phyloP scores from a whole-genome alignment of 2,329 filamentous ascomycete species.

The Phaeosphaeria sp. region DNA sequence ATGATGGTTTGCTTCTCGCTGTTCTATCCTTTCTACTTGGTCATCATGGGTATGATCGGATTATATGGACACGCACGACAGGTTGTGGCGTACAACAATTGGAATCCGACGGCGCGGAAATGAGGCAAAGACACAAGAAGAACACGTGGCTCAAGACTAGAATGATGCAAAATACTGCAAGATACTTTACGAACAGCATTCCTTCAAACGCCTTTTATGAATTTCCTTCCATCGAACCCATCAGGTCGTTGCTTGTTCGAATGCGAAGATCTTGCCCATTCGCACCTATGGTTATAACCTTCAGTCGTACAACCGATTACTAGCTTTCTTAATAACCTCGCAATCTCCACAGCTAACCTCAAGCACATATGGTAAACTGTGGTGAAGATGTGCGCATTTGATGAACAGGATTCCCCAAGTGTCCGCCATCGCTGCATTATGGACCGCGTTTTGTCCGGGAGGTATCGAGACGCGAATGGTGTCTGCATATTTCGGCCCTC shows the following conservation, averaged over 20 bases:
- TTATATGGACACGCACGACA: constrained; percentile 53
- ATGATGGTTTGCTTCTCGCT: constrained; percentile 49
- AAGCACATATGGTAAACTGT: background rate
- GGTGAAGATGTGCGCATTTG: background rate
- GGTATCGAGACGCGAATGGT: background rate
- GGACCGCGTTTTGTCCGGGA: background rate
- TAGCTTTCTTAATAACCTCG: background rate
- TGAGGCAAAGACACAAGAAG: too few species aligned
- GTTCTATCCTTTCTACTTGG: constrained; percentile 50
- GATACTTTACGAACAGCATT: too few species aligned
- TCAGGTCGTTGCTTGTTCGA: too few species aligned
- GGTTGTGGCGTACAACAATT: constrained; percentile 49
- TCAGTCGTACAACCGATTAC: background rate
- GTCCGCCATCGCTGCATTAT: background rate
- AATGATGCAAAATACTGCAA: too few species aligned
- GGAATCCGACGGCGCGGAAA: constrained; percentile 51
- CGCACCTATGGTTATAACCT: too few species aligned
- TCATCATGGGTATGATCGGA: constrained; percentile 50
- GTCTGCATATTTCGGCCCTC: background rate
- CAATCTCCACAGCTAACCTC: background rate
- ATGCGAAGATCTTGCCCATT: too few species aligned
- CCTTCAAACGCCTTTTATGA: too few species aligned
- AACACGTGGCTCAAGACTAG: too few species aligned
- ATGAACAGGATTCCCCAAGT: background rate
- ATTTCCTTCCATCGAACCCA: too few species aligned